Evolutionary conservation across 805 yeast species (phyloP).

Genomic region (Geotrichum ghanense): DNA sequence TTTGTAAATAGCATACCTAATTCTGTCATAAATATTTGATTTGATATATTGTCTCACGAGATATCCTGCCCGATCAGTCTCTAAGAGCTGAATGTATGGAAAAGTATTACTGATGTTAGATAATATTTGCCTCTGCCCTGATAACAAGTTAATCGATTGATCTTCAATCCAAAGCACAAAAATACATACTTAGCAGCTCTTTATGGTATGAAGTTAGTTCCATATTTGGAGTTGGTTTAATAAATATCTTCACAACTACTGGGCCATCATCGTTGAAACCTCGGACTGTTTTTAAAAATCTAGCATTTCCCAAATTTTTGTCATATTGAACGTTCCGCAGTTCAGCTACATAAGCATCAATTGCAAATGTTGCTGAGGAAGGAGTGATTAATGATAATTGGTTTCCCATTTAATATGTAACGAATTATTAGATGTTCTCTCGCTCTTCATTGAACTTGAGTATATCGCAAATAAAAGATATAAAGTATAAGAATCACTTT

Average conservation of each 20-base stretch:
- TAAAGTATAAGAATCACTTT: no score
- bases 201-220: conserved; percentile 16
- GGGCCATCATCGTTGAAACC: conserved; percentile 66
- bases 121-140: conserved; percentile 29
- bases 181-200: conserved; percentile 15
- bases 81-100: conserved; percentile 64
- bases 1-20: conserved; percentile 26
- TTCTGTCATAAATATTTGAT: conserved; percentile 75
- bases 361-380: conserved; percentile 82
- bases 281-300: conserved; percentile 77
- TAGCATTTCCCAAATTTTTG: conserved; percentile 62
- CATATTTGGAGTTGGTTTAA: conserved; percentile 47
- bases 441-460: no score
- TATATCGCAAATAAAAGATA: no score
- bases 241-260: conserved; percentile 67
- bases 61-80: conserved; percentile 88
- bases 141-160: conserved; percentile 7
- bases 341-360: conserved; percentile 80
- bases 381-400: conserved; percentile 80
- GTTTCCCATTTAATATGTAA: conserved; percentile 56
- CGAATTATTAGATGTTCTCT: no score
- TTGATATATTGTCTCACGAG: conserved; percentile 70
- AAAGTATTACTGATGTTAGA: conserved; percentile 48
- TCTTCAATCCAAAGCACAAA: conserved; percentile 13
- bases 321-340: conserved; percentile 65